phyloP scores from a whole-genome alignment of 495 filamentous ascomycete genomes.

The Chaetomium cochliodes region DNA sequence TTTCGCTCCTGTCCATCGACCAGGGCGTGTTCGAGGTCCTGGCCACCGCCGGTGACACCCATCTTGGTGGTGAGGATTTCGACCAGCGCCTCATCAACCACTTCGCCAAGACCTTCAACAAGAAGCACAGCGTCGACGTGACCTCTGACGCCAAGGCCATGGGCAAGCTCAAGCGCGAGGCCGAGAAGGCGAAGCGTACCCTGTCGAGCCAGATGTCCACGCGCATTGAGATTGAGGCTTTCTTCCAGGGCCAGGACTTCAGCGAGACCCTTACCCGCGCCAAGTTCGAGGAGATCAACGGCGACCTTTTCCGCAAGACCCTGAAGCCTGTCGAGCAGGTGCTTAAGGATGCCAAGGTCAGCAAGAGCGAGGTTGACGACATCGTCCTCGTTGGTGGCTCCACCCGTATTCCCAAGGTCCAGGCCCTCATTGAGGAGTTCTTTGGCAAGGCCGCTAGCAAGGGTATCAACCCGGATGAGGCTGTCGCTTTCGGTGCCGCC shows the following conservation, averaged over 20 bases:
- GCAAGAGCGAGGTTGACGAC: constrained; percentile 82
- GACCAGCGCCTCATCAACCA: constrained; percentile 97
- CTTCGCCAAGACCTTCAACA: constrained; percentile 98
- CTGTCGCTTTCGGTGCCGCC: constrained; percentile 94
- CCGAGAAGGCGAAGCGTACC: constrained; percentile 99
- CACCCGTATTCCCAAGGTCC: constrained; percentile 96
- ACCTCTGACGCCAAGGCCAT: constrained; percentile 96
- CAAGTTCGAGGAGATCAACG: constrained; percentile 99
- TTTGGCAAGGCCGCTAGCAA: constrained; percentile 98
- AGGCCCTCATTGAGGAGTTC: constrained; percentile 91
- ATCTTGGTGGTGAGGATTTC: constrained; percentile 99
- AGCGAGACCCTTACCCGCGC: constrained; percentile 96
- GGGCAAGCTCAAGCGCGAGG: constrained; percentile 99
- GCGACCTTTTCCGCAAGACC: constrained; percentile 97
- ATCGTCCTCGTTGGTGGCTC: constrained; percentile 91
- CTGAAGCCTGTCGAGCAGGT: constrained; percentile 99
- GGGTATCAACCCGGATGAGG: constrained; percentile 98
- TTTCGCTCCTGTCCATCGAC: constrained; percentile 95
- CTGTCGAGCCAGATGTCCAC: constrained; percentile 98
- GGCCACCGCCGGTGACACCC: constrained; percentile 98
- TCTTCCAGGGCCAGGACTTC: constrained; percentile 97
- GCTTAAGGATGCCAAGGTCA: constrained; percentile 86
- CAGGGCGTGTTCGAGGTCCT: constrained; percentile 97
- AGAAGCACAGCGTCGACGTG: constrained; percentile 91
- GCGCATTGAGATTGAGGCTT: constrained; percentile 96